Conservation (phyloP, 129 eudicot genomes). For the Tagetes erecta region DNA sequence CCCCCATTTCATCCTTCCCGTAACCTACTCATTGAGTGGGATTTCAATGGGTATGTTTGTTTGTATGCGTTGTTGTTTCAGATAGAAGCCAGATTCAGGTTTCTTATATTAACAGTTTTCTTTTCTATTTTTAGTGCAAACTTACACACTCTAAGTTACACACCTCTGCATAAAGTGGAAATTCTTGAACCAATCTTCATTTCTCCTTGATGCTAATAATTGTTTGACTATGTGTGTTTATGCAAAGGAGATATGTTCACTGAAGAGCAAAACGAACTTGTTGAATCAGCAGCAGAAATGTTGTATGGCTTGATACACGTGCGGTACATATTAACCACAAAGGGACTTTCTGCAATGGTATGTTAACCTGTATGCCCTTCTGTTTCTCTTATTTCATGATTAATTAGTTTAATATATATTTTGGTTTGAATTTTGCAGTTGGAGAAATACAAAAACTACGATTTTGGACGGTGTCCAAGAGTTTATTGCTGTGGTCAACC, state of each 20-base stretch:
- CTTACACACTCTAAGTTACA: neutral
- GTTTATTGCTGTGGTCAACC: conserved; percentile 97
- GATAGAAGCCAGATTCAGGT: neutral
- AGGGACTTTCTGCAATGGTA: conserved; percentile 96
- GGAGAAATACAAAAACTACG: conserved; percentile 92
- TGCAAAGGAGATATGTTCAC: conserved; percentile 78
- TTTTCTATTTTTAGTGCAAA: neutral
- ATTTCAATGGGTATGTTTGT: no score
- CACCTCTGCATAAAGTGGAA: neutral
- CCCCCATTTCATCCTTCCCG: no score
- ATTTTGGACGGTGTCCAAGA: conserved; percentile 96
- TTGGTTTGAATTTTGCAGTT: conserved; percentile 41
- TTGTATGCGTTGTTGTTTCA: neutral
- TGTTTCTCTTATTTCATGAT: neutral
- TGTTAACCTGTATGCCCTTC: neutral
- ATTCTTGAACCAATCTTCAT: conserved; percentile 7
- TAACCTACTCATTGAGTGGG: no score
- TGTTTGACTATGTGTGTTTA: conserved; percentile 23
- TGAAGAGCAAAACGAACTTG: conserved; percentile 93
- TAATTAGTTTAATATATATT: neutral
- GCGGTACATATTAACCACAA: conserved; percentile 74
- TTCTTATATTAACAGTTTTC: neutral
- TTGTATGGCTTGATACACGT: conserved; percentile 87
- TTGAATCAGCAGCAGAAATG: conserved; percentile 97
- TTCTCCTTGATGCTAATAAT: conserved; percentile 10